Evolutionary conservation across 768 basidiomycete genomes (phyloP).

Genomic region (Mycena rosella): DNA sequence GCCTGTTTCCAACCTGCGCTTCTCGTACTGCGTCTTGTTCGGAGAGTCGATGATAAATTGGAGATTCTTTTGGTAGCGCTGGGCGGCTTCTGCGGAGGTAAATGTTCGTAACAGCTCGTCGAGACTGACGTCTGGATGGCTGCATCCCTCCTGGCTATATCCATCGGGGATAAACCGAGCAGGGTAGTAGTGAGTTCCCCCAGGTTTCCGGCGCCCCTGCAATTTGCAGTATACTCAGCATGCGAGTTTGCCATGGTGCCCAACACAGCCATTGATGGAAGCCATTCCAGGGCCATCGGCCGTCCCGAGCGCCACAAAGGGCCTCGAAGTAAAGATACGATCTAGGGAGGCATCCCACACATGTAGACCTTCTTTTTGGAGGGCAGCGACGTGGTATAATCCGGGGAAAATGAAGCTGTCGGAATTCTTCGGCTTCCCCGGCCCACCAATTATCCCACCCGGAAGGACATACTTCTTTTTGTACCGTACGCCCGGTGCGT

Average conservation of each 20-base stretch:
- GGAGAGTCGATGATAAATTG: background rate
- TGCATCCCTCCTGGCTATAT: background rate
- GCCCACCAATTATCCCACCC: constrained; percentile 47
- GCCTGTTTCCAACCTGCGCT: constrained; percentile 47
- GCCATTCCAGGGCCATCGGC: constrained; percentile 44
- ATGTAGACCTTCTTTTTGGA: background rate
- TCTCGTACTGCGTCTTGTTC: constrained; percentile 37
- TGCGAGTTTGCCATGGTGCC: background rate
- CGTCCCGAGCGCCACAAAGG: constrained; percentile 29
- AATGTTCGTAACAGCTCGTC: background rate
- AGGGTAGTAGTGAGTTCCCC: constrained; percentile 14
- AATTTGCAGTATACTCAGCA: constrained; percentile 1
- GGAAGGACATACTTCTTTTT: constrained; percentile 48
- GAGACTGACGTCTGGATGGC: constrained; percentile 6
- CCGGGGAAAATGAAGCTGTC: constrained; percentile 46
- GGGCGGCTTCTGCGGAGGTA: background rate
- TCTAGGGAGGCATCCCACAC: background rate
- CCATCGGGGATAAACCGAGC: background rate
- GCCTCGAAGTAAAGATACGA: constrained; percentile 4
- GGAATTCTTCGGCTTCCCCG: constrained; percentile 45
- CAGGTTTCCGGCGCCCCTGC: background rate
- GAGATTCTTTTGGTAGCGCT: background rate
- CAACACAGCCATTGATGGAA: constrained; percentile 47
- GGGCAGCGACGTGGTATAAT: constrained; percentile 40
- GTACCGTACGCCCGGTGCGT: constrained; percentile 39